Conservation (phyloP, 179 eudicot species). For the Gypsophila paniculata region DNA sequence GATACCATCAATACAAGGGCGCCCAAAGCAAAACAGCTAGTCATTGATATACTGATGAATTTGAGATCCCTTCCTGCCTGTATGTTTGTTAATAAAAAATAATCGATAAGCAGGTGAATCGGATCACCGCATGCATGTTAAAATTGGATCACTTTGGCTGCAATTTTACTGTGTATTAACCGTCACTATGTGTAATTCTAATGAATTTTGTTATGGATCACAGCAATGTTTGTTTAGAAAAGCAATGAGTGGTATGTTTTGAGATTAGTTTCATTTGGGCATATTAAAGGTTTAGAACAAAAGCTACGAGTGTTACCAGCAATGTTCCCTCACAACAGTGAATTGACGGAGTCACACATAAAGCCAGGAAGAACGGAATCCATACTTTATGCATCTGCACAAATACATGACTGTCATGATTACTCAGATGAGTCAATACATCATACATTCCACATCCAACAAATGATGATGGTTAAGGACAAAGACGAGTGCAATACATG, state of each 20-base stretch:
- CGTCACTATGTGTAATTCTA: neutral
- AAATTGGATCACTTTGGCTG: too few species aligned
- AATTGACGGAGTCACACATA: constrained; percentile 64
- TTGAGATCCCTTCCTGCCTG: constrained; percentile 96
- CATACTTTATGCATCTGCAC: constrained; percentile 86
- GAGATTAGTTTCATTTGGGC: neutral
- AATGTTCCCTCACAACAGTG: constrained; percentile 91
- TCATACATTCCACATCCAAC: neutral
- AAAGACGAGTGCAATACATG: neutral
- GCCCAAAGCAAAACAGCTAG: constrained; percentile 57
- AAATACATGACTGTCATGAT: constrained; percentile 8
- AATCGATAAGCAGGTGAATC: neutral
- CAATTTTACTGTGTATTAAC: neutral
- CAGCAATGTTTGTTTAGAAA: neutral
- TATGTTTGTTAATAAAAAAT: constrained; percentile 14
- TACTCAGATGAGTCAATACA: neutral
- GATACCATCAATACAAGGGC: constrained; percentile 61
- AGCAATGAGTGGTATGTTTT: neutral
- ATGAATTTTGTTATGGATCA: neutral
- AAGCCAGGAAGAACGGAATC: constrained; percentile 70
- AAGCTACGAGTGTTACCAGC: constrained; percentile 49
- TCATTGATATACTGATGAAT: constrained; percentile 74
- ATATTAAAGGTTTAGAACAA: neutral
- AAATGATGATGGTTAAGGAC: neutral
- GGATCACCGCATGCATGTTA: neutral